Base-by-base conservation (phyloP, 495 filamentous ascomycete species). In the Trichocladium uniseriatum region DNA sequence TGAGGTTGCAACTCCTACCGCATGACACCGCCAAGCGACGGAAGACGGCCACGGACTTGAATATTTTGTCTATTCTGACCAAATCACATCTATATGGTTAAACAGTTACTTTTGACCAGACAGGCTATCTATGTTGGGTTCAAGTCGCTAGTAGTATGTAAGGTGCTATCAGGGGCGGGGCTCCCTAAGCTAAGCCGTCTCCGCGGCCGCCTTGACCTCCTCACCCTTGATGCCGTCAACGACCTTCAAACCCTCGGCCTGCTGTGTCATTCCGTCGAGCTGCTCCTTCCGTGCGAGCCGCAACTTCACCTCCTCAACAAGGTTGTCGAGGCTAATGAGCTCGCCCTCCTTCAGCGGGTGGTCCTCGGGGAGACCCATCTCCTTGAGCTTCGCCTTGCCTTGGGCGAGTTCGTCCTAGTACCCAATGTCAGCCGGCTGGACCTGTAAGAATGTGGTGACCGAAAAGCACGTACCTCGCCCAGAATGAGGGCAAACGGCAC, bases 281-380 rank as follows among this genome's bases (percentile, higher is more conserved):
- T 65, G 63, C 44, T 63, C 55, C 57, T 69, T 72, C 48, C 62
- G 57, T 38, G 57, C 42, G 46, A 71, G 49, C 18, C 67, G 56
- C 38, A 61, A 48, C 38, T 57, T 44, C 13, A 92, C 71, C 65
- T 94, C 85, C 11, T 67, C 38, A 7, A 83, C 75, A 45, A 92
- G 56, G 38, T 81, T 71, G 24, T 60, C 63, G 31, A 80, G 67
- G 24, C 78, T 72, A 9, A 94, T 79, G 54, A 88, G 64, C 28
- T 87, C 79, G 42, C 87, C 88, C 27, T 91, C 83, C 73, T 94
- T 94, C 60, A 94, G 87, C 0, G 86, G 80, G 71, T 94, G 84
- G 31, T 79, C 86, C 24, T 88, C 81, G 2, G 73, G 71, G 41
- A 90, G 73, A 38, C 87, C 86, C 73, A 92, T 79, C 67, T 89